A percentile compares a stretch with the other conserved stretches of the same genome.
phyloP scores from a whole-genome alignment of 768 basidiomycete species.

The Lactifluus subvellereus region DNA sequence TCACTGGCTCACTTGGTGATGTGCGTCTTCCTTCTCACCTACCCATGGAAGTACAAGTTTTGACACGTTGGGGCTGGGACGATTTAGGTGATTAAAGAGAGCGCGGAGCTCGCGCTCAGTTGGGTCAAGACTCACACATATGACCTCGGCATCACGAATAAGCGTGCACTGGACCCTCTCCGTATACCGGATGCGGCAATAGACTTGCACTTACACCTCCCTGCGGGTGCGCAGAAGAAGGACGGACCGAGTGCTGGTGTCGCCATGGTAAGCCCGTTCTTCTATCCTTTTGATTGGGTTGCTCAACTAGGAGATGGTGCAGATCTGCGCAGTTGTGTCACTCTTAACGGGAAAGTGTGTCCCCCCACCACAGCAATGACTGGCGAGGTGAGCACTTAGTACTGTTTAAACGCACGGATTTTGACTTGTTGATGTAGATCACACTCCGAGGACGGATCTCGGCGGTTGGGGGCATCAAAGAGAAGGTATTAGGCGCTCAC shows the following conservation, averaged over 20 bases:
- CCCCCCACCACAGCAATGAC: conserved; percentile 80
- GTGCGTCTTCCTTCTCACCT: conserved; percentile 32
- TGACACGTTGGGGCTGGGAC: too few relatives aligned
- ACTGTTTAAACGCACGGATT: too few relatives aligned
- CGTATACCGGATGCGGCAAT: conserved; percentile 57
- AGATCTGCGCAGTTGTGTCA: conserved; percentile 85
- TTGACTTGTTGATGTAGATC: conserved; percentile 39
- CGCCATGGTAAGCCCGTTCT: conserved; percentile 56
- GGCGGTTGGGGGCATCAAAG: conserved; percentile 87
- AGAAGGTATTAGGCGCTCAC: conserved; percentile 87
- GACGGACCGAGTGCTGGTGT: conserved; percentile 90
- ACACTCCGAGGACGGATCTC: conserved; percentile 79
- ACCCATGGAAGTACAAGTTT: too few relatives aligned
- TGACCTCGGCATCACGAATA: conserved; percentile 68
- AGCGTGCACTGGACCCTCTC: conserved; percentile 65
- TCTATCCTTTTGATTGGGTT: background rate
- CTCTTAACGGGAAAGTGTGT: conserved; percentile 72
- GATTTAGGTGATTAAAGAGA: conserved; percentile 78
- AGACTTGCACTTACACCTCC: conserved; percentile 85
- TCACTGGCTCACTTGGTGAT: conserved; percentile 83
- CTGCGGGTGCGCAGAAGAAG: conserved; percentile 87
- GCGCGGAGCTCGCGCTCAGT: conserved; percentile 81
- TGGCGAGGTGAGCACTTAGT: conserved; percentile 55
- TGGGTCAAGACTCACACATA: conserved; percentile 89
- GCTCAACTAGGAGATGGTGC: background rate